Conservation (phyloP, 495 filamentous ascomycete genomes). For the Thozetella sp. region DNA sequence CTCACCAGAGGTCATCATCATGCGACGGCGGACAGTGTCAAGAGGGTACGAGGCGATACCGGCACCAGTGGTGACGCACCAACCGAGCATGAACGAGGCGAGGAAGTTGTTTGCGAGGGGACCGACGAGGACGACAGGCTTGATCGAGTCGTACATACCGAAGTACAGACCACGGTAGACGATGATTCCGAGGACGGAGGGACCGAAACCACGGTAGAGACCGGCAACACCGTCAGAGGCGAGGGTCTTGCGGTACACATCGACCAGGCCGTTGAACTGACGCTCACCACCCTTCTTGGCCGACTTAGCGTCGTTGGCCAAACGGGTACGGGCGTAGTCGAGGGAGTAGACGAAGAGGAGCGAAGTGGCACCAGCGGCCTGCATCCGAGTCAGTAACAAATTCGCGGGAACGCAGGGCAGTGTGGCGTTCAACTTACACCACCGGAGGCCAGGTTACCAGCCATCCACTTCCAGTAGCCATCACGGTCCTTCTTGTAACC, state of each 20-base stretch:
- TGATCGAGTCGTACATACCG: slow-evolving; percentile 99
- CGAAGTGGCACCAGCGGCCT: slow-evolving; percentile 98
- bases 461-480: slow-evolving; percentile 99
- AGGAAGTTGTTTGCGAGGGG: slow-evolving; percentile 96
- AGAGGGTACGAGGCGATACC: slow-evolving; percentile 99
- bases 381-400: not conserved
- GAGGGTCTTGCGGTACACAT: slow-evolving; percentile 99
- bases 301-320: slow-evolving; percentile 98
- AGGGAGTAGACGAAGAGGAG: slow-evolving; percentile 99
- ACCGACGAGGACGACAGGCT: slow-evolving; percentile 94
- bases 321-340: slow-evolving; percentile 99
- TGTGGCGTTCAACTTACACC: slow-evolving; percentile 70
- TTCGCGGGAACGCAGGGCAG: not conserved
- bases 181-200: slow-evolving; percentile 96
- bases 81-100: slow-evolving; percentile 97
- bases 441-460: slow-evolving; percentile 98
- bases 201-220: slow-evolving; percentile 99
- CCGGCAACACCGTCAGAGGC: slow-evolving; percentile 96
- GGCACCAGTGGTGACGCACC: slow-evolving; percentile 99
- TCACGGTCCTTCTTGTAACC: slow-evolving; percentile 99
- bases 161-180: slow-evolving; percentile 99
- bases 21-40: slow-evolving; percentile 99
- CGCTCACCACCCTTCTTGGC: slow-evolving; percentile 96
- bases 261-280: slow-evolving; percentile 99
- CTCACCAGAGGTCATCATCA: slow-evolving; percentile 99